Conservation (phyloP, 2,329 filamentous ascomycete genomes). For the Teratosphaeria viscida region DNA sequence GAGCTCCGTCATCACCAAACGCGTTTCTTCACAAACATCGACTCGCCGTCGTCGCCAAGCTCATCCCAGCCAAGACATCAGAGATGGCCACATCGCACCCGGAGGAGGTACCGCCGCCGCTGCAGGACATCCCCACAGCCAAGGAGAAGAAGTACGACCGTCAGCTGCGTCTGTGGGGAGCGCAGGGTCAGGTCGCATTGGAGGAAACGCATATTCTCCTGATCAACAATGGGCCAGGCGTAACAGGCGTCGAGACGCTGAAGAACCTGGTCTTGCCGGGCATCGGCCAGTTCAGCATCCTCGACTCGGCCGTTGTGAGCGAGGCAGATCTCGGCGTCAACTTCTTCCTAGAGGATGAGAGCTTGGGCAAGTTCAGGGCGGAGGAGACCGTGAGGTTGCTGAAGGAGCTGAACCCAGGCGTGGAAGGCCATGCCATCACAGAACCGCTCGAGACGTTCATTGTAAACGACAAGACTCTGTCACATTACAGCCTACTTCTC, state of each 20-base stretch:
- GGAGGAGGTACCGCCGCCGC: slow-evolving; percentile 31
- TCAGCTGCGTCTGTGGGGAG: slow-evolving; percentile 90
- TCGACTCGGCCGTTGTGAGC: slow-evolving; percentile 65
- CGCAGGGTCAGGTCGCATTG: slow-evolving; percentile 77
- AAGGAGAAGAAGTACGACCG: slow-evolving; percentile 72
- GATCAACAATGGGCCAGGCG: slow-evolving; percentile 76
- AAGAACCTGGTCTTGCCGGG: slow-evolving; percentile 97
- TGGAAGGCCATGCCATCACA: slow-evolving; percentile 59
- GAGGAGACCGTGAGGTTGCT: slow-evolving; percentile 67
- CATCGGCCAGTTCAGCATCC: slow-evolving; percentile 84
- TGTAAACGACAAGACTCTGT: slow-evolving; percentile 28
- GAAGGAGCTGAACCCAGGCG: slow-evolving; percentile 85
- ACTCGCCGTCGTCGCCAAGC: background rate
- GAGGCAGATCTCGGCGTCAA: slow-evolving; percentile 86
- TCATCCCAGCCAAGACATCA: slow-evolving; percentile 8
- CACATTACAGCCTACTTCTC: slow-evolving; percentile 50
- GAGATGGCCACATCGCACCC: slow-evolving; percentile 1
- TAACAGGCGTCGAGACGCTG: slow-evolving; percentile 78
- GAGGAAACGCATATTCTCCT: slow-evolving; percentile 88
- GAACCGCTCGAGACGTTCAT: slow-evolving; percentile 40
- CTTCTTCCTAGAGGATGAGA: slow-evolving; percentile 81
- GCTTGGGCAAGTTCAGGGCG: slow-evolving; percentile 66
- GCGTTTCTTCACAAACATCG: background rate
- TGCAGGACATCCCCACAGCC: slow-evolving; percentile 44
- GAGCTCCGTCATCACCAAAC: background rate